These are phyloP conservation scores for Dicorynia guianensis DNA, from an alignment of 306 rosid species.

Conservation along the genomic window DNA sequence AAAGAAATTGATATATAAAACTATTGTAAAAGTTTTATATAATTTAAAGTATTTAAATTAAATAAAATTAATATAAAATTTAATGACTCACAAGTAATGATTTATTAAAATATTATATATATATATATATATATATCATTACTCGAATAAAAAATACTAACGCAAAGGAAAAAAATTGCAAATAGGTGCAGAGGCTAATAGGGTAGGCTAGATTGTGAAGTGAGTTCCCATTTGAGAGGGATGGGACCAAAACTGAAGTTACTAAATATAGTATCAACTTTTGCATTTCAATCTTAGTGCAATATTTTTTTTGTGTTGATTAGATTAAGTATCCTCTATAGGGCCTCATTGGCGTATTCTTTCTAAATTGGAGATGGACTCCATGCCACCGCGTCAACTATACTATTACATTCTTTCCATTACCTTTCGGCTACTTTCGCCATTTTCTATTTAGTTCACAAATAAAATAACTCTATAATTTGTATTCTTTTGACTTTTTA, in stretches of 20 bases:
- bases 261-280: constrained; percentile 50
- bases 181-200: constrained; percentile 15
- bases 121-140: too few species aligned
- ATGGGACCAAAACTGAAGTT: constrained; percentile 31
- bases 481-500: not conserved
- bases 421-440: constrained; percentile 49
- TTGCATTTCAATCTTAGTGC: constrained; percentile 10
- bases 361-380: constrained; percentile 47
- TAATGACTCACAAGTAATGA: too few species aligned
- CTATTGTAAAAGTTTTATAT: too few species aligned
- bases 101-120: too few species aligned
- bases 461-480: not conserved
- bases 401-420: constrained; percentile 1
- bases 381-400: constrained; percentile 35
- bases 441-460: constrained; percentile 2
- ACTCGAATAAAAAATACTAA: not conserved
- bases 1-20: too few species aligned
- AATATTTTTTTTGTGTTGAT: not conserved
- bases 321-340: not conserved
- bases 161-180: not conserved
- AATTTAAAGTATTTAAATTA: too few species aligned
- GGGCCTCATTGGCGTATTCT: constrained; percentile 35
- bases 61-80: too few species aligned
- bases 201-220: constrained; percentile 41
- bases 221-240: constrained; percentile 59